Percentiles rank a stretch among this genome's conserved stretches.
Conservation (phyloP, 176 grass and related monocot species). For the Rhipidocladum racemiflorum region DNA sequence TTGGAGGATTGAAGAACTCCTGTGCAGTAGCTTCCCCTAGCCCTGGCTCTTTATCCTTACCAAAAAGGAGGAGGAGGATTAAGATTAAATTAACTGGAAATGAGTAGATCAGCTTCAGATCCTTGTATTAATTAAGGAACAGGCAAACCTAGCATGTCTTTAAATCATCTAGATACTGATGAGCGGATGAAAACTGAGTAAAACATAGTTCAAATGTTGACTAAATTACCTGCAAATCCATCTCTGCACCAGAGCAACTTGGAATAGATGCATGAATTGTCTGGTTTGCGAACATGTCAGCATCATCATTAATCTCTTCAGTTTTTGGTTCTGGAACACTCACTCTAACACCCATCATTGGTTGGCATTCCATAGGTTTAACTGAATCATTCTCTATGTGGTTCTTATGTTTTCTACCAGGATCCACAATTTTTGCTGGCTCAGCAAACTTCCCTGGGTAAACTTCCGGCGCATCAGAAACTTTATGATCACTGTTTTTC, state of each 20-base stretch:
- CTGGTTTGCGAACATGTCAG: slow-evolving; percentile 21
- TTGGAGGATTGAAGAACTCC: slow-evolving; percentile 47
- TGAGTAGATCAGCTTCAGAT: slow-evolving; percentile 16
- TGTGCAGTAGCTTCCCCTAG: slow-evolving; percentile 32
- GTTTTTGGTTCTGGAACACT: slow-evolving; percentile 10
- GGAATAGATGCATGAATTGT: slow-evolving; percentile 28
- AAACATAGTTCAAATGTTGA: background rate
- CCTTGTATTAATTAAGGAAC: slow-evolving; percentile 3
- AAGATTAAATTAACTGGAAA: background rate
- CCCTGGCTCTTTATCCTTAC: slow-evolving; percentile 52
- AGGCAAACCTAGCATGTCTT: background rate
- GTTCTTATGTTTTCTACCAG: background rate
- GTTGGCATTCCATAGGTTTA: slow-evolving; percentile 17
- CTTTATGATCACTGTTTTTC: slow-evolving; percentile 18
- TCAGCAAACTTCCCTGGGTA: background rate
- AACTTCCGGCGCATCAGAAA: slow-evolving; percentile 22
- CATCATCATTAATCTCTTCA: slow-evolving; percentile 32
- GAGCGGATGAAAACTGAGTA: background rate
- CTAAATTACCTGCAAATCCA: slow-evolving; percentile 41
- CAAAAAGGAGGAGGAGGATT: slow-evolving; percentile 11
- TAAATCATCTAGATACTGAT: slow-evolving; percentile 6
- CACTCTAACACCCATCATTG: slow-evolving; percentile 4
- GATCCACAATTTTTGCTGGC: slow-evolving; percentile 18
- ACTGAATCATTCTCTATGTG: slow-evolving; percentile 8
- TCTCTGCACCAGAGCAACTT: slow-evolving; percentile 27